These are phyloP conservation scores for Lactifluus volemus DNA, from an alignment of 768 basidiomycete genomes.

Conservation along the genomic window DNA sequence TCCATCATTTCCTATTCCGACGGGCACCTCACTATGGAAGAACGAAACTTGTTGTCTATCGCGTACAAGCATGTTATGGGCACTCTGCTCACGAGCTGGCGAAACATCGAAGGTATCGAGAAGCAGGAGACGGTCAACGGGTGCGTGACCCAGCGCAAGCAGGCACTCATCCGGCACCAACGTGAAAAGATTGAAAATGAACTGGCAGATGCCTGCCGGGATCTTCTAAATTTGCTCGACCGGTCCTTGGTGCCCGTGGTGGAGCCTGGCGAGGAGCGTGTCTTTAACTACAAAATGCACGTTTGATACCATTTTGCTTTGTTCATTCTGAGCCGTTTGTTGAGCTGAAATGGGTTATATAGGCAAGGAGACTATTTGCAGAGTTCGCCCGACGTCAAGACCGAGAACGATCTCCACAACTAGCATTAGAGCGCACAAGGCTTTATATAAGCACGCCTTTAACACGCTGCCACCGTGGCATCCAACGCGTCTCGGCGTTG, in stretches of 20 bases:
- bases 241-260: slow-evolving; percentile 49
- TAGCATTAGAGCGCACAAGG: slow-evolving; percentile 78
- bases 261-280: slow-evolving; percentile 69
- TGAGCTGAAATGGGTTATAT: slow-evolving; percentile 1
- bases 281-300: slow-evolving; percentile 87
- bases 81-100: slow-evolving; percentile 76
- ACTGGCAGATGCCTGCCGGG: slow-evolving; percentile 68
- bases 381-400: slow-evolving; percentile 72
- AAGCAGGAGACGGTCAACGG: slow-evolving; percentile 45
- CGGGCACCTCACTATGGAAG: slow-evolving; percentile 67
- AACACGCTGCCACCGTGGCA: slow-evolving; percentile 68
- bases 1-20: slow-evolving; percentile 57
- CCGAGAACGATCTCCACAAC: slow-evolving; percentile 58
- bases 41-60: slow-evolving; percentile 81
- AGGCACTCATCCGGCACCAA: slow-evolving; percentile 61
- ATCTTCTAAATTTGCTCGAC: slow-evolving; percentile 66
- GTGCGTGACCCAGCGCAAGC: slow-evolving; percentile 44
- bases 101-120: slow-evolving; percentile 68
- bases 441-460: slow-evolving; percentile 74
- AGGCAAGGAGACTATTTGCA: slow-evolving; percentile 87
- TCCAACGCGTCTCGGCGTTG: slow-evolving; percentile 81
- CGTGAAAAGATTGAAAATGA: slow-evolving; percentile 70
- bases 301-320: slow-evolving; percentile 20
- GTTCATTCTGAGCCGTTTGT: background rate
- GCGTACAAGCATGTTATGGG: slow-evolving; percentile 90